Conservation (phyloP, 2,329 filamentous ascomycete genomes). For the Aplosporella prunicola region DNA sequence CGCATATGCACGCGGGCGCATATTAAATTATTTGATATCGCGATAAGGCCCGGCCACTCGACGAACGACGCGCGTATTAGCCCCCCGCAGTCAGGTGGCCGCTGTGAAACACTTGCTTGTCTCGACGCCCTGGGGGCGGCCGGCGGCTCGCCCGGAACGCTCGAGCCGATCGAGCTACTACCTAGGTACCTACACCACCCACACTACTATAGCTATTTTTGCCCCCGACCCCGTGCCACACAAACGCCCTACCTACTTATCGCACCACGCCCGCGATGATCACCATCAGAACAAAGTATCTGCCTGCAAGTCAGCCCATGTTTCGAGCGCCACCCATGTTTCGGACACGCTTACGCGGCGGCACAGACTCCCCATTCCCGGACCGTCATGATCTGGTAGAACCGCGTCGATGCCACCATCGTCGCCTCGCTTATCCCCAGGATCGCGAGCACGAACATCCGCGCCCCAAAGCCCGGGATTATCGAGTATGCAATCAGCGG, state of each 20-base stretch:
- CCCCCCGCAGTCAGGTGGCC: no score
- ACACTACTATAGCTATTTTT: no score
- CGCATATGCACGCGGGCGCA: no score
- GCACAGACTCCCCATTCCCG: conserved; percentile 32
- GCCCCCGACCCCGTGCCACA: no score
- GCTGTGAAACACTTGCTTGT: no score
- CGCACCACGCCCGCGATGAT: conserved; percentile 30
- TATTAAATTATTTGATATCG: conserved; percentile 10
- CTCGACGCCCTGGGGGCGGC: no score
- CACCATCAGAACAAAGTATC: conserved; percentile 33
- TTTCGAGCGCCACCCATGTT: conserved; percentile 7
- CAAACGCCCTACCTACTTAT: no score
- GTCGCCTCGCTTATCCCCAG: conserved; percentile 28
- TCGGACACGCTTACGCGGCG: conserved; percentile 28
- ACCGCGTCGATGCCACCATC: conserved; percentile 25
- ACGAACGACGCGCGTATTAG: no score
- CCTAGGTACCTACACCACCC: no score
- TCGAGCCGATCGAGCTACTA: no score
- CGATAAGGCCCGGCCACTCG: no score
- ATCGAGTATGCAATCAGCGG: conserved; percentile 35
- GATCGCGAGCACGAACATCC: conserved; percentile 30
- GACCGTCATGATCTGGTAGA: conserved; percentile 26
- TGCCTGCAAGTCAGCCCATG: conserved; percentile 15
- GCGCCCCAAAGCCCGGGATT: conserved; percentile 32
- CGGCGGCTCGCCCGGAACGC: no score